Evolutionary conservation across 83 land plant species (phyloP), one percentile per base, ranked within the genome.

Genomic region (Larix sibirica): DNA sequence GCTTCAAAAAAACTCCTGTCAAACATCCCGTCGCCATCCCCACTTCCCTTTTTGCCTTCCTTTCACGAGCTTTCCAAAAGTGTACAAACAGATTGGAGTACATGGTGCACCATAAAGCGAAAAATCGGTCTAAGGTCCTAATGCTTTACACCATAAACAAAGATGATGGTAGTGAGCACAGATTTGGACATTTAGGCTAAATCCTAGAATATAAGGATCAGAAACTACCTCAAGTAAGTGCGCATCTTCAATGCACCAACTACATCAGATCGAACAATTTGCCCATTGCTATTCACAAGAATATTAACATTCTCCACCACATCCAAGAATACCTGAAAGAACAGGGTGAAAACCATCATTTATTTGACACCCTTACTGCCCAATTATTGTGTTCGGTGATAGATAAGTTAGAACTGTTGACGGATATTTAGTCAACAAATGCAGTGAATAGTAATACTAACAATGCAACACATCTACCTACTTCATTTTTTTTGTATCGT

Each of bases 161-260:
- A 65, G 20, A 65, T 9, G 26, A 23, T 28, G 24, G 68, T 9
- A 9, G 26, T 21, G 2, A 21, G 24, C 0, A 65, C 28, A 65
- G 24, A 8, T 21, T 65, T 65, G 7, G 23, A 65, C 8, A 65
- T 20, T 65, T 23, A 65, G 3, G 23, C 68, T 65, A 65, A 65
- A 65, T 24, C 56, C 12, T 24, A 65, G 68, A 21, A 2, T 23
- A 21, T 24, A 65, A 1, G n/a, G n/a, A 71, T 17, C 40, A 21
- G 18, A 78, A 81, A 79, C 74, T 58, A 97, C 99, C 98, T 97
- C 80, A 97, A 87, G 80, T 97, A 97, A 36, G 98, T 90, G 79
- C 98, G 94, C 99, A 97, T 97, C 90, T 97, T 97, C 87, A 97
- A 83, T 33, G 99, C 99, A 47, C 99, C 99, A 62, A 97, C 99